Evolutionary conservation across 1,139 yeast species (phyloP).

Genomic region (Suhomyces kunorum): DNA sequence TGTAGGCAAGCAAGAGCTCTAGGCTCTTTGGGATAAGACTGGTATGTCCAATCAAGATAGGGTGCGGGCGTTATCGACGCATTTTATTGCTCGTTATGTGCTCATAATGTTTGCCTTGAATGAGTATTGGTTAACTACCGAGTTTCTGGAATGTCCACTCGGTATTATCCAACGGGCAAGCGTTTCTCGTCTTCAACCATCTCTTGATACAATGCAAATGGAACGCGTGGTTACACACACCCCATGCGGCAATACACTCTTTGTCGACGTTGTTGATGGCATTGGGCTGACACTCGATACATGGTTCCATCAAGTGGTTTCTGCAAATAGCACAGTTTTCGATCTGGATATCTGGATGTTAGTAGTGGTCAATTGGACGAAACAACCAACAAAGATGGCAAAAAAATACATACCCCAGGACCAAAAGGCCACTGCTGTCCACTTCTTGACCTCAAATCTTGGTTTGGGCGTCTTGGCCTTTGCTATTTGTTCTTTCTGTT

Average conservation of each 20-base stretch:
- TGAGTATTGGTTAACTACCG: conserved; percentile 38
- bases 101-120: neutral
- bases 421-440: conserved; percentile 99
- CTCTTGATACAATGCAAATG: conserved; percentile 94
- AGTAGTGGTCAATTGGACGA: conserved; percentile 21
- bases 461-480: conserved; percentile 29
- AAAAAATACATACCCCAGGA: conserved; percentile 74
- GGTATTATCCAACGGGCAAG: conserved; percentile 94
- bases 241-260: conserved; percentile 97
- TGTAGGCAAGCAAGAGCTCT: neutral
- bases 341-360: conserved; percentile 67
- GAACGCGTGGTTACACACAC: conserved; percentile 91
- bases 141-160: conserved; percentile 90
- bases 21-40: no score
- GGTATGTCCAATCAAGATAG: no score
- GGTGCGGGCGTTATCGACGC: no score
- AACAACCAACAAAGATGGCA: no score
- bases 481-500: conserved; percentile 17
- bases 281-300: conserved; percentile 94
- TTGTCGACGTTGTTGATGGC: conserved; percentile 65
- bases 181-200: conserved; percentile 96
- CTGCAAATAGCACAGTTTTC: conserved; percentile 98
- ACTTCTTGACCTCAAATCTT: conserved; percentile 55
- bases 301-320: conserved; percentile 97
- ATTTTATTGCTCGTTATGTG: no score